Evolutionary conservation across 2,329 filamentous ascomycete genomes (phyloP).

Genomic region (Diaporthe citriasiana): DNA sequence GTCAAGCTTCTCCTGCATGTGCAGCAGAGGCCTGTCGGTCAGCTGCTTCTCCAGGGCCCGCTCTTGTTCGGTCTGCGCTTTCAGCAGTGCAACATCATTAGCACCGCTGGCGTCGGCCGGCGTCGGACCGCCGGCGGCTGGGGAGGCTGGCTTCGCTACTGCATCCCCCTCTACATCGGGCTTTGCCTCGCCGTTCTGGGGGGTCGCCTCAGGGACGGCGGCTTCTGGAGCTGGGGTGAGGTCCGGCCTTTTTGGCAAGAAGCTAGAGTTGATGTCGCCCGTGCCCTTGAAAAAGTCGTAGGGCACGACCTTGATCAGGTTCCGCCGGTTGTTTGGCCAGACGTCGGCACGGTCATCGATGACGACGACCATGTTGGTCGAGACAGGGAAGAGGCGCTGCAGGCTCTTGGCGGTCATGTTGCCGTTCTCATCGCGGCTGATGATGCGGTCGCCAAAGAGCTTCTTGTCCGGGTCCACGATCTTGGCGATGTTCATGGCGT

Average conservation of each 20-base stretch:
- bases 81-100: constrained; percentile 76
- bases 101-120: constrained; percentile 82
- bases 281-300: constrained; percentile 99
- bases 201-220: constrained; percentile 40
- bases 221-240: constrained; percentile 56
- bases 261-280: constrained; percentile 98
- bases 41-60: constrained; percentile 90
- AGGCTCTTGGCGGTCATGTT: constrained; percentile 92
- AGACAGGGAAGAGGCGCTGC: constrained; percentile 92
- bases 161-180: constrained; percentile 45
- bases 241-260: constrained; percentile 83
- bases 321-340: constrained; percentile 90
- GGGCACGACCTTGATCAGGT: constrained; percentile 93
- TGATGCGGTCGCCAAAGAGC: constrained; percentile 93
- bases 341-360: constrained; percentile 98
- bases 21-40: constrained; percentile 88
- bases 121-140: constrained; percentile 79
- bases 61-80: constrained; percentile 86
- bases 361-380: constrained; percentile 99
- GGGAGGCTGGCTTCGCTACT: constrained; percentile 66
- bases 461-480: constrained; percentile 92
- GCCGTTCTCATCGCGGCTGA: constrained; percentile 97
- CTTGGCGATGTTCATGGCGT: constrained; percentile 90
- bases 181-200: constrained; percentile 43
- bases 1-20: constrained; percentile 92